Evolutionary conservation across 306 rosid genomes (phyloP).

Genomic region (Vicia villosa): DNA sequence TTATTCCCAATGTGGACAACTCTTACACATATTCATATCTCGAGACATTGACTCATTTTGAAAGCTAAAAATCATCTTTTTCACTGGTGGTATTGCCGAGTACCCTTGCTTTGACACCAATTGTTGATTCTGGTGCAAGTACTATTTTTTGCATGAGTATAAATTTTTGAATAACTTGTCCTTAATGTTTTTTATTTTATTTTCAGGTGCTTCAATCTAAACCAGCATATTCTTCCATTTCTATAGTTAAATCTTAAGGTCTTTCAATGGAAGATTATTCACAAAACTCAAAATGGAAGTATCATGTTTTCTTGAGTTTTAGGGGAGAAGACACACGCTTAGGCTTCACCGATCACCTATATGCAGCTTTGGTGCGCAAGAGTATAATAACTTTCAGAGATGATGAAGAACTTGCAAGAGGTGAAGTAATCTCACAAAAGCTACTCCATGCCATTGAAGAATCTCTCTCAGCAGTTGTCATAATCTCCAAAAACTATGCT

Average conservation of each 20-base stretch:
- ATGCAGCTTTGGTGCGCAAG: not conserved
- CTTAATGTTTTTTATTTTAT: not conserved
- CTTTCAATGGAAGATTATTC: conserved; percentile 28
- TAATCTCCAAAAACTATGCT: conserved; percentile 34
- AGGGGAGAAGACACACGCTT: conserved; percentile 29
- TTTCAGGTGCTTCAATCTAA: conserved; percentile 2
- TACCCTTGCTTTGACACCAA: not conserved
- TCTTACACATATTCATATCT: not conserved
- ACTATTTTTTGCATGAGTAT: not conserved
- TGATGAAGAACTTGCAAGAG: conserved; percentile 31
- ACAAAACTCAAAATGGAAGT: conserved; percentile 28
- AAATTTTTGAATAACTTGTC: not conserved
- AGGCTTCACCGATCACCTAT: conserved; percentile 9
- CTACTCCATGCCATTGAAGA: conserved; percentile 24
- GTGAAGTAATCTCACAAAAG: conserved; percentile 27
- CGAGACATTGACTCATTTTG: not conserved
- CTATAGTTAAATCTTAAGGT: not conserved
- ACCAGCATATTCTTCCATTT: not conserved
- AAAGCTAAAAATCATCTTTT: not conserved
- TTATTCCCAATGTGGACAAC: not conserved
- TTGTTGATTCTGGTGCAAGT: not conserved
- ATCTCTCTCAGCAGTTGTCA: conserved; percentile 27
- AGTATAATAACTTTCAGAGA: conserved; percentile 14
- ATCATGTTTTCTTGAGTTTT: conserved; percentile 41
- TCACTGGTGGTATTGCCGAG: not conserved